phyloP scores from a whole-genome alignment of 345 rosid genomes.

The Balakata baccata region DNA sequence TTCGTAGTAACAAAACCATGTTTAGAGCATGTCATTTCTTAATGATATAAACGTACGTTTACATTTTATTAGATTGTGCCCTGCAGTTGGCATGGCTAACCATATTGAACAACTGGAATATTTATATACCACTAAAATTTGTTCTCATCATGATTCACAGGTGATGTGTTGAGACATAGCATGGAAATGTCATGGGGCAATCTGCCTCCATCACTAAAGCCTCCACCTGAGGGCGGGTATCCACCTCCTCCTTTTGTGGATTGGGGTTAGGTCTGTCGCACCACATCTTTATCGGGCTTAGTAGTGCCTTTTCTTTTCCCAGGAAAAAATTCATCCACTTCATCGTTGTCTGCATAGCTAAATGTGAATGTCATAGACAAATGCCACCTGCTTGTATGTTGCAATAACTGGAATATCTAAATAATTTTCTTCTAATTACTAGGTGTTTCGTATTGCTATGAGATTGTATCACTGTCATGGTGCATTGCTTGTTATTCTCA shows the following conservation, averaged over 20 bases:
- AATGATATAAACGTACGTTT: not conserved
- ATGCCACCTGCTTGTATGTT: slow-evolving; percentile 2
- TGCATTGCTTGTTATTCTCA: not conserved
- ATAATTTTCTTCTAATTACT: slow-evolving; percentile 2
- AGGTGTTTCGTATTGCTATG: not conserved
- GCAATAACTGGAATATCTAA: not conserved
- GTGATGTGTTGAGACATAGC: slow-evolving; percentile 37
- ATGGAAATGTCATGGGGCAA: slow-evolving; percentile 60
- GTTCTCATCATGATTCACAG: slow-evolving; percentile 23
- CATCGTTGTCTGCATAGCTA: not conserved
- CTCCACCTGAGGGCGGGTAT: slow-evolving; percentile 80
- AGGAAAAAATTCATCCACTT: not conserved
- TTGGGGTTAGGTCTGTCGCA: slow-evolving; percentile 58
- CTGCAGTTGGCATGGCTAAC: not conserved
- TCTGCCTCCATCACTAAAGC: slow-evolving; percentile 84
- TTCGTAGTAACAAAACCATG: not conserved
- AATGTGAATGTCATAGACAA: not conserved
- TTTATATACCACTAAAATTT: not conserved
- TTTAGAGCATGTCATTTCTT: not conserved
- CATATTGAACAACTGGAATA: not conserved
- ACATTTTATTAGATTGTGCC: not conserved
- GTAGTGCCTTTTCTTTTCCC: not conserved
- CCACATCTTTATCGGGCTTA: not conserved
- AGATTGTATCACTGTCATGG: not conserved
- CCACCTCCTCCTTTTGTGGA: slow-evolving; percentile 55